Percentiles rank a stretch among this genome's conserved stretches.
Evolutionary conservation across 106 monocot species (phyloP).

Genomic region (Vanilla planifolia): DNA sequence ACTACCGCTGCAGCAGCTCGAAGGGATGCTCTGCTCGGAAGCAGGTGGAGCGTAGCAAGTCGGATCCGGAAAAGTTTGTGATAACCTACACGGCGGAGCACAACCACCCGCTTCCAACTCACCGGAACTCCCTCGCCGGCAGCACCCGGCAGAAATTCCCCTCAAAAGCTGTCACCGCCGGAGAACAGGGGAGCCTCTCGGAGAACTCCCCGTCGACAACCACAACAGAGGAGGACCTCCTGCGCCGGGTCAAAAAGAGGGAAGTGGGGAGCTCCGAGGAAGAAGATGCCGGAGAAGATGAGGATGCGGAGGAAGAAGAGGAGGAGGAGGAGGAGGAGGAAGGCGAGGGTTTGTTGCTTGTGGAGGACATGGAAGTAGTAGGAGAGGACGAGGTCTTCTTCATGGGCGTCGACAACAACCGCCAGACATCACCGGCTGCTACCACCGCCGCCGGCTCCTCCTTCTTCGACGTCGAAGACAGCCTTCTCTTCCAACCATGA

Average conservation of each 20-base stretch:
- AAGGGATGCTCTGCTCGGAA: constrained; percentile 83
- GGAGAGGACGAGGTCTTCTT: constrained; percentile 27
- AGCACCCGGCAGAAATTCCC: constrained; percentile 51
- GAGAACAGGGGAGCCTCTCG: constrained; percentile 1
- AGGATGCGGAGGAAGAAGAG: constrained; percentile 5
- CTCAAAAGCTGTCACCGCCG: constrained; percentile 6
- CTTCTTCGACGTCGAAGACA: not conserved
- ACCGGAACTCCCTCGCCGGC: constrained; percentile 88
- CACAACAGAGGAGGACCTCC: constrained; percentile 14
- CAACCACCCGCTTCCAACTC: constrained; percentile 74
- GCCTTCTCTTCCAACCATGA: no score
- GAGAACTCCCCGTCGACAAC: constrained; percentile 8
- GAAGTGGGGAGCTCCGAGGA: not conserved
- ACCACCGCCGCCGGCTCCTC: not conserved
- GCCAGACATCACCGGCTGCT: not conserved
- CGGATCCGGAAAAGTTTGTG: constrained; percentile 51
- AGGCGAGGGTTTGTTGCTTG: constrained; percentile 19
- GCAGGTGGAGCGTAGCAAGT: constrained; percentile 69
- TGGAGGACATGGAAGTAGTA: constrained; percentile 36
- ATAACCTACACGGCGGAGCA: constrained; percentile 84
- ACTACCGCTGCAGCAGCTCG: constrained; percentile 86
- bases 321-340: constrained; percentile 24
- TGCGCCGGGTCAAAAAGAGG: not conserved
- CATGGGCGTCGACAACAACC: constrained; percentile 11
- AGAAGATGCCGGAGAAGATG: not conserved